Evolutionary conservation across 371 early-diverging fungal species (phyloP), one percentile per base, ranked within the genome.

Genomic region (Syncephalis plumigaleata): DNA sequence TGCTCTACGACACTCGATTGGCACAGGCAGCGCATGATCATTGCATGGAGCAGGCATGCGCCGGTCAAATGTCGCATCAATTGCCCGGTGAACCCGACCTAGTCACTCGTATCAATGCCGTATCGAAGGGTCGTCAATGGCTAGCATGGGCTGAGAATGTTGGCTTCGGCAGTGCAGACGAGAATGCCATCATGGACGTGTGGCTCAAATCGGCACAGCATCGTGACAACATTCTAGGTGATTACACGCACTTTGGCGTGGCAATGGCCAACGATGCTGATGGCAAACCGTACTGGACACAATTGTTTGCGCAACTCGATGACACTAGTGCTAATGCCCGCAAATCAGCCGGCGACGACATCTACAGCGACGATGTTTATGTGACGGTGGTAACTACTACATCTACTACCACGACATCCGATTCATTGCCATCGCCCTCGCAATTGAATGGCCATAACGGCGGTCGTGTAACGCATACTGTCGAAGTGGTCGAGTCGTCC

Each of bases 121-220:
- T 50, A 0, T 31, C 31, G 7, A 31, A 31, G 31, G 47, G 48
- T 20, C 23, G 58, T 17, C 16, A 37, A 9, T 39, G 40, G 42
- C 39, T 8, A 8, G 25, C 23, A 9, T 16, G 40, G 24, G 40
- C 25, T 16, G 49, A 48, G 27, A 48, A 48, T 26, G 27, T 48
- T 21, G 49, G 40, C 37, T 16, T n/a, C 13, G 42, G 42, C 17
- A 25, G 42, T 17, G 11, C 9, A 2, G 27, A 16, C 26, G 27
- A 20, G 18, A 26, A 39, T 9, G 23, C 3, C 9, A 42, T 42
- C n/a, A 25, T 48, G 42, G 26, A 26, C 9, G 40, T 39, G 16
- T 55, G 55, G 55, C 44, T 48, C 25, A 42, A 51, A 20, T 55
- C 55, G n/a, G 22, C 36, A 18, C 48, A 48, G 18, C 55, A 55